These are phyloP conservation scores for Cicer pinnatifidum DNA, from an alignment of 306 rosid species.

Conservation along the genomic window DNA sequence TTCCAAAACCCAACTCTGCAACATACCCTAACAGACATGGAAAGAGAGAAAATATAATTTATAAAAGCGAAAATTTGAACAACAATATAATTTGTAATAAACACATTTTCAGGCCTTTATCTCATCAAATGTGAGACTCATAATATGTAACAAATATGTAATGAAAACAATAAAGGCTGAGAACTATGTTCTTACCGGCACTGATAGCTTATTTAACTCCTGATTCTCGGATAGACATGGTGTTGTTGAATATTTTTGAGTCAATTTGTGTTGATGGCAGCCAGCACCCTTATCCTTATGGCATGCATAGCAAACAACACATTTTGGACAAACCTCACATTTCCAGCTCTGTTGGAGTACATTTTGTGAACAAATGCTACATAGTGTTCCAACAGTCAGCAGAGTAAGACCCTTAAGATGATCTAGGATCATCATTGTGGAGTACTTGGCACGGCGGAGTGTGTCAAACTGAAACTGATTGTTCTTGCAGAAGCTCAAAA, in stretches of 20 bases:
- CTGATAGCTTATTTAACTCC: not conserved
- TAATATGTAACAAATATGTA: not conserved
- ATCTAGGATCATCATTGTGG: slow-evolving; percentile 62
- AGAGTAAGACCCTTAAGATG: slow-evolving; percentile 41
- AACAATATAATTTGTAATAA: too few species aligned
- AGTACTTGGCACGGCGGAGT: slow-evolving; percentile 66
- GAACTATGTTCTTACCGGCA: not conserved
- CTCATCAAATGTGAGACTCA: too few species aligned
- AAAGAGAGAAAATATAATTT: not conserved
- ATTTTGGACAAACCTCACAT: slow-evolving; percentile 56
- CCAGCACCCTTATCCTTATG: slow-evolving; percentile 45
- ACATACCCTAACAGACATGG: not conserved
- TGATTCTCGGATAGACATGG: too few species aligned
- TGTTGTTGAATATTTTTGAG: not conserved
- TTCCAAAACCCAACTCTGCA: too few species aligned
- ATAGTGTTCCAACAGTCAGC: slow-evolving; percentile 12
- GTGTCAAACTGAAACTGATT: slow-evolving; percentile 63
- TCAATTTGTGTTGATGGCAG: not conserved
- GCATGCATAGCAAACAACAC: slow-evolving; percentile 52
- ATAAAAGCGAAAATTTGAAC: not conserved
- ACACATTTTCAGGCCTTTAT: too few species aligned
- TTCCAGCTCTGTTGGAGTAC: slow-evolving; percentile 45
- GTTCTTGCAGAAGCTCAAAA: slow-evolving; percentile 57
- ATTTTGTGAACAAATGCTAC: slow-evolving; percentile 51
- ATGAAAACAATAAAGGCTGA: not conserved